Conservation (phyloP, 1,284 basidiomycete genomes). For the Ceratobasidium sp. region DNA sequence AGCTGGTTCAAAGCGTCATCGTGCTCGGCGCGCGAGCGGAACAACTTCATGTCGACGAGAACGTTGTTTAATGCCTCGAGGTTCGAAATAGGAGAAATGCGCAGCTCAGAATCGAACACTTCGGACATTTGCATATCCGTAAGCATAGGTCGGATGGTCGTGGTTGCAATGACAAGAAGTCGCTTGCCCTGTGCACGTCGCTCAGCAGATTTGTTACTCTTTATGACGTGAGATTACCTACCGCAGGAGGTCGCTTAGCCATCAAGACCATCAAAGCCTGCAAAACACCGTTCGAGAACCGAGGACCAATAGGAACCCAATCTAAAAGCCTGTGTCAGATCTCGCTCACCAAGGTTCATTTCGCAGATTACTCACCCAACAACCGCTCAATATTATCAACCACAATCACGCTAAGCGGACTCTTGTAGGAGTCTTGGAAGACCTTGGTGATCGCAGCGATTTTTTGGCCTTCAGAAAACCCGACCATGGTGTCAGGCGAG, state of each 20-base stretch:
- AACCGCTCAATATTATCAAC: conserved; percentile 95
- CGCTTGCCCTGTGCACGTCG: conserved; percentile 77
- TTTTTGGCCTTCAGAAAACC: conserved; percentile 92
- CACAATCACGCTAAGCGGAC: conserved; percentile 95
- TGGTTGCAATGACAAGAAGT: conserved; percentile 92
- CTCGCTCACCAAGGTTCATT: not conserved
- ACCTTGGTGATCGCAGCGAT: conserved; percentile 93
- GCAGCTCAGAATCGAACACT: conserved; percentile 90
- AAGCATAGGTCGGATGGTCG: conserved; percentile 89
- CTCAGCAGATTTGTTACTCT: not conserved
- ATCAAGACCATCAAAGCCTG: conserved; percentile 94
- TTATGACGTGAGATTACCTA: conserved; percentile 55
- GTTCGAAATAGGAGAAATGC: conserved; percentile 85
- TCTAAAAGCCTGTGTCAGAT: conserved; percentile 63
- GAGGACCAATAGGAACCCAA: conserved; percentile 97
- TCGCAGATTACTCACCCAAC: conserved; percentile 69
- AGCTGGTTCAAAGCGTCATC: conserved; percentile 76
- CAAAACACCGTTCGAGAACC: conserved; percentile 95
- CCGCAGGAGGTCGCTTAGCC: conserved; percentile 92
- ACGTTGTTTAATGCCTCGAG: conserved; percentile 82
- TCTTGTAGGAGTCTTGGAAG: conserved; percentile 98
- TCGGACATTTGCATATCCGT: conserved; percentile 92
- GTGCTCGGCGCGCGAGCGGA: conserved; percentile 72
- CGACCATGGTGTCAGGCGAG: conserved; percentile 97
- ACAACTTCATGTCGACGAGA: conserved; percentile 87